phyloP scores from a whole-genome alignment of 1,139 yeast genomes.

The Suhomyces guaymorum region DNA sequence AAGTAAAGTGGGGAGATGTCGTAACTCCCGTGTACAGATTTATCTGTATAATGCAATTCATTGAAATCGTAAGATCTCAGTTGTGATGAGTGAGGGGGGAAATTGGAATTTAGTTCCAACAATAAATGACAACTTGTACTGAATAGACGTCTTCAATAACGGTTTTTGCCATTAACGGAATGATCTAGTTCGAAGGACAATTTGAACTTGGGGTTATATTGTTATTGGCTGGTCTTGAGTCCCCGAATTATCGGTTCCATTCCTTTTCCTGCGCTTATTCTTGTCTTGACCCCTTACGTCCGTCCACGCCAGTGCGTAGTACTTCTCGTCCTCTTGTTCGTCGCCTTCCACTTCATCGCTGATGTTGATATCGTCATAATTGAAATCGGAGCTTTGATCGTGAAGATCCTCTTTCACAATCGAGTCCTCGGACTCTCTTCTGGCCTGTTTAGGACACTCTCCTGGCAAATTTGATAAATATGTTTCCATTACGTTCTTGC shows the following conservation, averaged over 20 bases:
- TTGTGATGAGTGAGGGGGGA: no score
- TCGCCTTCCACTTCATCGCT: conserved; percentile 25
- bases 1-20: not conserved
- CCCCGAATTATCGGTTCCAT: conserved; percentile 3
- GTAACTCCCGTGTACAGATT: not conserved
- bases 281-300: conserved; percentile 6
- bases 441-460: not conserved
- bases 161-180: no score
- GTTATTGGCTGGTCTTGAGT: conserved; percentile 5
- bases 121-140: no score
- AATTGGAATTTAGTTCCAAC: no score
- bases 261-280: conserved; percentile 10
- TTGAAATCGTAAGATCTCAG: not conserved
- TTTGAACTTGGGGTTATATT: not conserved
- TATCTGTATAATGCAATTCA: not conserved
- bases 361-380: conserved; percentile 30
- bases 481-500: conserved; percentile 16
- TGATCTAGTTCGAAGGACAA: no score
- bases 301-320: conserved; percentile 24
- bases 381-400: conserved; percentile 19
- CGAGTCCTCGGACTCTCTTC: not conserved
- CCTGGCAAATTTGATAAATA: conserved; percentile 25
- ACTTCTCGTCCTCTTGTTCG: conserved; percentile 27
- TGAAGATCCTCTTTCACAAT: not conserved
- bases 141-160: no score